Conservation (phyloP, 2,329 filamentous ascomycete genomes). For the Trichothecium sympodiale region DNA sequence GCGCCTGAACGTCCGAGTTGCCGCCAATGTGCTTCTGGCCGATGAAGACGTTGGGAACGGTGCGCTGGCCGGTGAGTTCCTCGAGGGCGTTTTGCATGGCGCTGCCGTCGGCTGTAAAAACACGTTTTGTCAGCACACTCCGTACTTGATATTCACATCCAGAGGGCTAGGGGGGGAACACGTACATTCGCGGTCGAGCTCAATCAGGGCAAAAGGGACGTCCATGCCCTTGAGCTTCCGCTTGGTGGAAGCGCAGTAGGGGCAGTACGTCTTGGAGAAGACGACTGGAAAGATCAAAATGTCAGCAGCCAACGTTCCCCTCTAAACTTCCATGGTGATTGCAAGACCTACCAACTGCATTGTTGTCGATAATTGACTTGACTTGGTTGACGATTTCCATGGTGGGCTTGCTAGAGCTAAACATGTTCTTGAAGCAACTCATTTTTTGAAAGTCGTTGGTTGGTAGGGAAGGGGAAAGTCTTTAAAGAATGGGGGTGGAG, state of each 20-base stretch:
- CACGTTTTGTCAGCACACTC: conserved; percentile 8
- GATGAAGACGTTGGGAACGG: conserved; percentile 96
- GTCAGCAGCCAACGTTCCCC: too few species aligned
- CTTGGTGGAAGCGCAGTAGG: conserved; percentile 80
- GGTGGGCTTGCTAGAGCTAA: neutral
- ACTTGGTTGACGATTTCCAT: neutral
- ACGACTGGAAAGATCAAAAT: too few species aligned
- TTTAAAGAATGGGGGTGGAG: neutral
- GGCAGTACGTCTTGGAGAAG: conserved; percentile 96
- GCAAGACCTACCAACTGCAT: conserved; percentile 70
- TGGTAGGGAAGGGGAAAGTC: neutral
- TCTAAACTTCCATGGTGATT: too few species aligned
- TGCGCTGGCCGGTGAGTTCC: conserved; percentile 71
- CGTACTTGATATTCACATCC: conserved; percentile 1
- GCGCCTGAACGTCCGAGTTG: conserved; percentile 69
- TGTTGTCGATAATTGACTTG: conserved; percentile 78
- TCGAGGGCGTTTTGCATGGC: conserved; percentile 75
- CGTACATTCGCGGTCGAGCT: conserved; percentile 78
- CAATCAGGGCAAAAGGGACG: conserved; percentile 64
- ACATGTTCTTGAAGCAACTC: conserved; percentile 1
- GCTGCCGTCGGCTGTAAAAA: conserved; percentile 58
- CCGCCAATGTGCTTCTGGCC: conserved; percentile 84
- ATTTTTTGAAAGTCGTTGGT: neutral
- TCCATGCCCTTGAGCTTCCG: conserved; percentile 54
- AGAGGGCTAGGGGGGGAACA: conserved; percentile 11